A percentile compares a stretch with the other conserved stretches of the same genome.
Evolutionary conservation across 768 basidiomycete species (phyloP).

Genomic region (Naganishia randhawae): DNA sequence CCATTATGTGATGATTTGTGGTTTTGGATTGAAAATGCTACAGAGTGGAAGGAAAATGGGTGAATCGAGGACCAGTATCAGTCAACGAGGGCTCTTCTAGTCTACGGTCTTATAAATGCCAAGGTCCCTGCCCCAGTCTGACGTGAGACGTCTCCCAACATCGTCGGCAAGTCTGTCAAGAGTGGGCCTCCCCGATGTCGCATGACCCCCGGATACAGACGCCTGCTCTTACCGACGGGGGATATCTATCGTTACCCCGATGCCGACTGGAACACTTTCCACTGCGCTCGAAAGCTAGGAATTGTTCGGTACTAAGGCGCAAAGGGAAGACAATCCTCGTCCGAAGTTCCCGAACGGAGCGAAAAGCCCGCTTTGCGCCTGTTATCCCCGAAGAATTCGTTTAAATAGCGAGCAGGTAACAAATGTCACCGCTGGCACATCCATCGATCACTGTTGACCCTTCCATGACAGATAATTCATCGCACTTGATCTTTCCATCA

Average conservation of each 20-base stretch:
- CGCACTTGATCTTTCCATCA: not conserved
- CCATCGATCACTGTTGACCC: not conserved
- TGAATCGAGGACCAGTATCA: not conserved
- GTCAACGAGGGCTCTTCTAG: not conserved
- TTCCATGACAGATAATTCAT: not conserved
- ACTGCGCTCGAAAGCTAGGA: not conserved
- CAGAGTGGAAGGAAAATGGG: not conserved
- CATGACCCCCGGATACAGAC: not conserved
- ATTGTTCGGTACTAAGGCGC: not conserved
- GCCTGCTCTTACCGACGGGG: not conserved
- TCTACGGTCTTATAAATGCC: slow-evolving; percentile 5
- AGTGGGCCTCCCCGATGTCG: not conserved
- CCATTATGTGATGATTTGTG: slow-evolving; percentile 24
- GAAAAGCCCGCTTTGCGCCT: not conserved
- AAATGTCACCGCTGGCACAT: not conserved
- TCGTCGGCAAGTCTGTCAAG: too few species aligned
- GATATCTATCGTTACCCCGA: not conserved
- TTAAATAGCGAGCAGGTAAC: not conserved
- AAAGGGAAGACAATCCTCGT: not conserved
- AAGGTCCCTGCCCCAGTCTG: not conserved
- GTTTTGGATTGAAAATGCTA: not conserved
- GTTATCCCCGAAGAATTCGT: not conserved
- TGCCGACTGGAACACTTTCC: not conserved
- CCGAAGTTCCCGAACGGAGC: not conserved
- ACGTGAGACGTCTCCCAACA: not conserved